Base-by-base conservation (phyloP, 306 rosid genomes). In the Mucuna pruriens region DNA sequence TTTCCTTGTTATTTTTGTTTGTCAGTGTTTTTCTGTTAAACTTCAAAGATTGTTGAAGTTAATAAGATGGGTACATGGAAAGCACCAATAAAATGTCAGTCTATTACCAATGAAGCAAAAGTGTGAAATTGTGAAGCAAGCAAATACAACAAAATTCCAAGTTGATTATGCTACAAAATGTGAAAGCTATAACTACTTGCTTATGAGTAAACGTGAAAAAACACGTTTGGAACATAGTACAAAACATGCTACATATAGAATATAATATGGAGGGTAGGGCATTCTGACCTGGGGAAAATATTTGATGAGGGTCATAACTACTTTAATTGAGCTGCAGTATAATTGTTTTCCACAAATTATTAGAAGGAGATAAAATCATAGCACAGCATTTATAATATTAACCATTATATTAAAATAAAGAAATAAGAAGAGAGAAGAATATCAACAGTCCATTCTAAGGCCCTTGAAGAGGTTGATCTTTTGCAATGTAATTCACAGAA, bases 231-330 rank as follows among this genome's bases (percentile, higher is more conserved):
- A n/a, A n/a, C n/a, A n/a, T n/a, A n/a, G n/a, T n/a, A n/a, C n/a
- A n/a, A n/a, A n/a, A n/a, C n/a, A n/a, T n/a, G n/a, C n/a, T n/a
- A n/a, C 25, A 55, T 7, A 38, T 26, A 20, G 20, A 74, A 26
- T 7, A 58, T 12, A 23, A 34, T 9, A 62, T 16, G 23, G 52
- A 78, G 36, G 33, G 46, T 38, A 23, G 9, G 11, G n/a, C 51
- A 80, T 12, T 75, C 81, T 70, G 55, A 92, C 98, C 98, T 94
- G 98, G 31, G 98, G 98, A 54, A 90, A 82, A 67, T 94, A 94
- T 80, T 92, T 94, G 88, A 91, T 92, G 63, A 87, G 48, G 31
- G 97, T 87, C 97, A 94, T 82, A 33, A 76, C 77, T 26, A 87
- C 94, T 91, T 92, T 97, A 83, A 92, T 92, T 80, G 89, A 73